These are phyloP conservation scores for Huiozyma naganishii DNA, from an alignment of 805 yeast species.

Conservation along the genomic window DNA sequence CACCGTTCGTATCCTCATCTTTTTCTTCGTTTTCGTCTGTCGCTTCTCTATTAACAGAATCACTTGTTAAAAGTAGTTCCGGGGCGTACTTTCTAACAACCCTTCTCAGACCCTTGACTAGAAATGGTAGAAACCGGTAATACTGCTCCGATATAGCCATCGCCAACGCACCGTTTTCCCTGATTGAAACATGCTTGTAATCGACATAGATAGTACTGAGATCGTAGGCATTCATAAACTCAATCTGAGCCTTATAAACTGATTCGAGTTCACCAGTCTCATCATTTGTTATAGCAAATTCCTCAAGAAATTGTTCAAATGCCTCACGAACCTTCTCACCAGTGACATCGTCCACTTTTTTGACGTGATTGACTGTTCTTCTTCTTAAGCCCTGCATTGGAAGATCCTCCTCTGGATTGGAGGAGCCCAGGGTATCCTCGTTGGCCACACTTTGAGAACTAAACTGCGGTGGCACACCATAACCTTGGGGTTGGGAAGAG, in stretches of 20 bases:
- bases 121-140: slow-evolving; percentile 82
- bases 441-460: slow-evolving; percentile 15
- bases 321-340: slow-evolving; percentile 91
- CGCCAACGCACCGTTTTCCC: slow-evolving; percentile 82
- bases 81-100: slow-evolving; percentile 72
- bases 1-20: slow-evolving; percentile 1
- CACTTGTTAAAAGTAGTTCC: slow-evolving; percentile 41
- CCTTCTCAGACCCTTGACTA: slow-evolving; percentile 61
- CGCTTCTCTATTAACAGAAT: slow-evolving; percentile 19
- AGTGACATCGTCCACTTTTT: slow-evolving; percentile 80
- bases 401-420: slow-evolving; percentile 3
- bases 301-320: slow-evolving; percentile 74
- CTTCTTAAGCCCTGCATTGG: slow-evolving; percentile 32
- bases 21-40: slow-evolving; percentile 13
- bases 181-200: slow-evolving; percentile 60
- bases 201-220: slow-evolving; percentile 74
- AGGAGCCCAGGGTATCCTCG: slow-evolving; percentile 1
- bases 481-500: slow-evolving; percentile 18
- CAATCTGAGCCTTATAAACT: slow-evolving; percentile 68
- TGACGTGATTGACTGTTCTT: slow-evolving; percentile 56
- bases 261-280: slow-evolving; percentile 34
- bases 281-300: slow-evolving; percentile 36
- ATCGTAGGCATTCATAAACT: slow-evolving; percentile 68
- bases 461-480: slow-evolving; percentile 10
- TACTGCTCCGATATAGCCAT: slow-evolving; percentile 84